A percentile compares a stretch with the other conserved stretches of the same genome.
phyloP scores from a whole-genome alignment of 345 rosid species.

The Citrus sp. region DNA sequence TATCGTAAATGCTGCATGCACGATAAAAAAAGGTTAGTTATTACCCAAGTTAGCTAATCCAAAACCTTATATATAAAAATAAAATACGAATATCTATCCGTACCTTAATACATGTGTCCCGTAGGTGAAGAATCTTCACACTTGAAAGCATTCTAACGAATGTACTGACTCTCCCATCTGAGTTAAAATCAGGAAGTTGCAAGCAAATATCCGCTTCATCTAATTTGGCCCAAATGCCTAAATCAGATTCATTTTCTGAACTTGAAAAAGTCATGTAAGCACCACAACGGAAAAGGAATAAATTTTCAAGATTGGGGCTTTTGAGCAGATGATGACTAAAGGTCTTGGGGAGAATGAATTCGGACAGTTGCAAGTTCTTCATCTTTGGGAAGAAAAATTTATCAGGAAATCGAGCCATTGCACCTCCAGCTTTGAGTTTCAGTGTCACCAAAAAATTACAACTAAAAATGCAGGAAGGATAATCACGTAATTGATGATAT shows the following conservation, averaged over 20 bases:
- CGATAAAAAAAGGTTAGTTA: too few relatives aligned
- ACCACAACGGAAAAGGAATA: neutral
- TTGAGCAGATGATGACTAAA: neutral
- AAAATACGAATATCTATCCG: neutral
- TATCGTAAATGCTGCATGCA: neutral
- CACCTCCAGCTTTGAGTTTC: too few relatives aligned
- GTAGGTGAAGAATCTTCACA: neutral
- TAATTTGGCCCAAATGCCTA: neutral
- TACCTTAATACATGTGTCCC: neutral
- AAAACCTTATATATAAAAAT: too few relatives aligned
- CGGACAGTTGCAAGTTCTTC: neutral
- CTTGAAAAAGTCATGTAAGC: neutral
- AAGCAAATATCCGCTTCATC: neutral
- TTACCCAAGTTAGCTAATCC: neutral
- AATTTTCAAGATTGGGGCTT: conserved; percentile 1
- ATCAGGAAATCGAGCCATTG: too few relatives aligned
- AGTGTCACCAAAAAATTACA: too few relatives aligned
- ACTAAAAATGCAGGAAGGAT: too few relatives aligned
- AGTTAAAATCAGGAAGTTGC: too few relatives aligned
- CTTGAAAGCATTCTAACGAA: neutral
- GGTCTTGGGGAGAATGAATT: neutral
- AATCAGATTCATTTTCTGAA: neutral
- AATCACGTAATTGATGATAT: too few relatives aligned
- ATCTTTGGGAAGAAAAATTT: neutral
- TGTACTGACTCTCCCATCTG: neutral